These are phyloP conservation scores for Neurospora sp. DNA, from an alignment of 495 filamentous ascomycete species.

Conservation along the genomic window DNA sequence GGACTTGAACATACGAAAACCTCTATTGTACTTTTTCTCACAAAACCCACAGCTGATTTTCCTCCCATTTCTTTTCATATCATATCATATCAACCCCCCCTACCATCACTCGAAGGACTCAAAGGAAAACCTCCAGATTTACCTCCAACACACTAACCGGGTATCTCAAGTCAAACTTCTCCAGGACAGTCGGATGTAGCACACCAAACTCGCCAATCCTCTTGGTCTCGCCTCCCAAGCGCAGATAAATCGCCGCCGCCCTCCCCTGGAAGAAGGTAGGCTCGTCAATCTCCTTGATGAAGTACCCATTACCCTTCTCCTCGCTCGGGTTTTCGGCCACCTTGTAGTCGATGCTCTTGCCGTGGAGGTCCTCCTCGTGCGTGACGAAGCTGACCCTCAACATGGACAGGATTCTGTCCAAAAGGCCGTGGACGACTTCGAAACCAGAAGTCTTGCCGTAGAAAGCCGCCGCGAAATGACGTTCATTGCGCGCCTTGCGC, in stretches of 20 bases:
- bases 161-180: slow-evolving; percentile 88
- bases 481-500: slow-evolving; percentile 80
- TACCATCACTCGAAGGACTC: neutral
- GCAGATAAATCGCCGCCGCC: slow-evolving; percentile 69
- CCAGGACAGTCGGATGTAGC: slow-evolving; percentile 81
- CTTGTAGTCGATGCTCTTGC: slow-evolving; percentile 36
- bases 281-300: slow-evolving; percentile 86
- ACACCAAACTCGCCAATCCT: slow-evolving; percentile 86
- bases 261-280: slow-evolving; percentile 86
- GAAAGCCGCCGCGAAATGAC: slow-evolving; percentile 90
- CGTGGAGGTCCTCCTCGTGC: slow-evolving; percentile 56
- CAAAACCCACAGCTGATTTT: too few relatives aligned
- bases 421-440: slow-evolving; percentile 86
- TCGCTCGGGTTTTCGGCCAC: slow-evolving; percentile 40
- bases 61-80: too few relatives aligned
- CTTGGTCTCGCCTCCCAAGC: slow-evolving; percentile 56
- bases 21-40: too few relatives aligned
- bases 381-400: slow-evolving; percentile 71
- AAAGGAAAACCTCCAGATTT: slow-evolving; percentile 92
- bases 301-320: slow-evolving; percentile 55
- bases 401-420: slow-evolving; percentile 91
- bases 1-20: too few relatives aligned
- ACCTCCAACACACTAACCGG: slow-evolving; percentile 93
- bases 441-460: slow-evolving; percentile 94
- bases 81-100: too few relatives aligned